A percentile compares a stretch with the other conserved stretches of the same genome.
Conservation (phyloP, 441 rosid species). For the Populus trichocarpa region DNA sequence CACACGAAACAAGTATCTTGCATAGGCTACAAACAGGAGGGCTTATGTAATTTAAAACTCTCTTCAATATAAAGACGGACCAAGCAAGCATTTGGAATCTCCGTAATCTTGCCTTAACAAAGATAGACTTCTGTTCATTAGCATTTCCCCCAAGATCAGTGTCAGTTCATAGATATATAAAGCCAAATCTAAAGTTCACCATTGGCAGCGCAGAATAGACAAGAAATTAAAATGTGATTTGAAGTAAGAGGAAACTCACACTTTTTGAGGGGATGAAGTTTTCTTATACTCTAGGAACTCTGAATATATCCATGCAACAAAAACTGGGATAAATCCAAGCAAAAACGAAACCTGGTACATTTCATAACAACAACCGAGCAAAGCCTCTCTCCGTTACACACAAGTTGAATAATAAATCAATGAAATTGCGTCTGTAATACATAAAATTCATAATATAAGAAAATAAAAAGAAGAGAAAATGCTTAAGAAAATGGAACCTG, state of each 20-base stretch:
- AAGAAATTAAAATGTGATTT: background rate
- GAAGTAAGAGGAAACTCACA: conserved; percentile 44
- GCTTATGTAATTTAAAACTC: background rate
- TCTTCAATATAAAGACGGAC: background rate
- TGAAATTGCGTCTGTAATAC: background rate
- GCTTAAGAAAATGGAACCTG: conserved; percentile 40
- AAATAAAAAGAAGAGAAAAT: conserved; percentile 7
- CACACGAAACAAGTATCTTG: background rate
- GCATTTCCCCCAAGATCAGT: background rate
- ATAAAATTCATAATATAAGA: conserved; percentile 2
- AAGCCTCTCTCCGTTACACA: background rate
- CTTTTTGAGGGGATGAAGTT: conserved; percentile 58
- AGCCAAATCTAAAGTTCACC: background rate
- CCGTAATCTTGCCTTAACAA: background rate
- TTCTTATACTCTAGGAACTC: conserved; percentile 76
- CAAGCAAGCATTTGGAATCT: background rate
- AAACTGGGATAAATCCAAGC: conserved; percentile 75
- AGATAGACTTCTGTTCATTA: background rate
- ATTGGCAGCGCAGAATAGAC: background rate
- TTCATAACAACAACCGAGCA: conserved; percentile 12
- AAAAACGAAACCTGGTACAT: conserved; percentile 78
- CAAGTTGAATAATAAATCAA: background rate
- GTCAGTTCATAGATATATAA: background rate
- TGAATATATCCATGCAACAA: conserved; percentile 86
- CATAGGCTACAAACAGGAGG: background rate